phyloP scores from a whole-genome alignment of 352 stramenopile species.

The Phytophthora cactorum region DNA sequence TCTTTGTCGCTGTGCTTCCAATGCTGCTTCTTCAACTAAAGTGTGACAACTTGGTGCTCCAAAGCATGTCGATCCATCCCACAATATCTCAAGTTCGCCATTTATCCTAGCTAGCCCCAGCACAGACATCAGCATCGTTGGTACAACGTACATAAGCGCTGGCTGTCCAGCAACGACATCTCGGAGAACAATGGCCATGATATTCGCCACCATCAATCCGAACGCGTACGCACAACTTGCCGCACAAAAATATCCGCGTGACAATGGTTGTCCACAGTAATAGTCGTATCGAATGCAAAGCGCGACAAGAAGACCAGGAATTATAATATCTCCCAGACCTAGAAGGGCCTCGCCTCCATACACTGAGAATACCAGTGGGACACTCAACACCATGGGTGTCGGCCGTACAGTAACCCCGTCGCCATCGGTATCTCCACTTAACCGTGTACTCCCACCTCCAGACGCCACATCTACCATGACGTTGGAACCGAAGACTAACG shows the following conservation, averaged over 20 bases:
- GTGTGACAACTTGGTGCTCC: slow-evolving; percentile 15
- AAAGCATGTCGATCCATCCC: slow-evolving; percentile 65
- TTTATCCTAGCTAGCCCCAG: slow-evolving; percentile 55
- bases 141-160: slow-evolving; percentile 96
- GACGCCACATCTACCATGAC: slow-evolving; percentile 95
- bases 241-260: slow-evolving; percentile 79
- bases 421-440: slow-evolving; percentile 13
- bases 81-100: slow-evolving; percentile 75
- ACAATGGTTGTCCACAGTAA: slow-evolving; percentile 56
- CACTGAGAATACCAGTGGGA: slow-evolving; percentile 91
- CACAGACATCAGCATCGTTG: slow-evolving; percentile 82
- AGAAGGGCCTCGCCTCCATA: slow-evolving; percentile 91
- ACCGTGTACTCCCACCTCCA: slow-evolving; percentile 42
- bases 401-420: slow-evolving; percentile 12
- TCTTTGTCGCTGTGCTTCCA: slow-evolving; percentile 21
- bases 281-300: slow-evolving; percentile 94
- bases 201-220: slow-evolving; percentile 92
- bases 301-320: slow-evolving; percentile 92
- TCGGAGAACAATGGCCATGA: slow-evolving; percentile 91
- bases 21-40: slow-evolving; percentile 20
- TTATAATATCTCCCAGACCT: slow-evolving; percentile 94
- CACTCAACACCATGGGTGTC: slow-evolving; percentile 77
- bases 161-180: slow-evolving; percentile 90
- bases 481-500: slow-evolving; percentile 77
- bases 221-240: slow-evolving; percentile 83